Evolutionary conservation across 2,329 filamentous ascomycete species (phyloP).

Genomic region (Macroventuria anomochaeta): DNA sequence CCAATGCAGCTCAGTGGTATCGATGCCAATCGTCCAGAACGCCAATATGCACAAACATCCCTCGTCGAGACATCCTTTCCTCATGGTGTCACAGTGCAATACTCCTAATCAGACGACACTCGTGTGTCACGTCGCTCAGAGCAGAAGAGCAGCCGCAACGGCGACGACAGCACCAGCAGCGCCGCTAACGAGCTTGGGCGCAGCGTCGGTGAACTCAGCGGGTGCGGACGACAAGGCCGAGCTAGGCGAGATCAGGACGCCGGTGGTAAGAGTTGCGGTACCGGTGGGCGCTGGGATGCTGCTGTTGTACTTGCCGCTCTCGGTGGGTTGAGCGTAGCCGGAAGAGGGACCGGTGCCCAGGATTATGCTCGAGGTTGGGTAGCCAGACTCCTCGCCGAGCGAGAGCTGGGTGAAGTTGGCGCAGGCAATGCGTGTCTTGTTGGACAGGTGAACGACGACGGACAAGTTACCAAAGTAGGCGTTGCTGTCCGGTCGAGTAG

Average conservation of each 20-base stretch:
- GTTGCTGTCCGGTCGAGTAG: slow-evolving; percentile 49
- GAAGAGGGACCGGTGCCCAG: slow-evolving; percentile 17
- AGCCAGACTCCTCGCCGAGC: slow-evolving; percentile 58
- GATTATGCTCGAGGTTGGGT: slow-evolving; percentile 19
- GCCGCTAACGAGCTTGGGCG: slow-evolving; percentile 28
- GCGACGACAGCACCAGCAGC: slow-evolving; percentile 33
- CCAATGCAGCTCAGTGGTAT: slow-evolving; percentile 23
- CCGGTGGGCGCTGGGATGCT: slow-evolving; percentile 14
- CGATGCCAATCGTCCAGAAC: slow-evolving; percentile 21
- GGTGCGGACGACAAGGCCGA: slow-evolving; percentile 19
- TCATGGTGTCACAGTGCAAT: neutral
- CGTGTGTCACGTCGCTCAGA: slow-evolving; percentile 26
- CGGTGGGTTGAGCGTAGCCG: slow-evolving; percentile 22
- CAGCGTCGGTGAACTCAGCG: slow-evolving; percentile 28
- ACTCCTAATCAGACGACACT: neutral
- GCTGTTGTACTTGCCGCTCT: slow-evolving; percentile 22
- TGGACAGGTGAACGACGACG: slow-evolving; percentile 61
- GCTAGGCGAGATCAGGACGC: slow-evolving; percentile 22
- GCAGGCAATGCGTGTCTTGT: slow-evolving; percentile 63
- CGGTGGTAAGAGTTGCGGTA: slow-evolving; percentile 14
- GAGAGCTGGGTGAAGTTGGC: slow-evolving; percentile 63
- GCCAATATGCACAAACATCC: slow-evolving; percentile 21
- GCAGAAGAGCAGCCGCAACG: slow-evolving; percentile 29
- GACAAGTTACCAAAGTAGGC: slow-evolving; percentile 62
- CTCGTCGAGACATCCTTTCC: neutral